Base-by-base conservation (phyloP, 2,329 filamentous ascomycete species). In the Aschersonia sp. region DNA sequence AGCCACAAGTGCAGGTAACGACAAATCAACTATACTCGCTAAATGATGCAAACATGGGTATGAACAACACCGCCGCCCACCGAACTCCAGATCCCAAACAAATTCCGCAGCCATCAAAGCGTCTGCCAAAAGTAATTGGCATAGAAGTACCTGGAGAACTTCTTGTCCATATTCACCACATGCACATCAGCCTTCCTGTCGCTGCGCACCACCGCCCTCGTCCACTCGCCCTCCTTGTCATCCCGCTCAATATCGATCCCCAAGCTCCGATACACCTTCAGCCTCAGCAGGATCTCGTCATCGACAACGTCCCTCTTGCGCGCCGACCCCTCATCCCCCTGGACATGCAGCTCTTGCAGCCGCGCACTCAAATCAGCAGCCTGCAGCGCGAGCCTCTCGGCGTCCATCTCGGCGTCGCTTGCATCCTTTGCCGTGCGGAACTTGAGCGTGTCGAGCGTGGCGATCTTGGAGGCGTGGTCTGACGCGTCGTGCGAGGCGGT, bases 71-170 rank as follows among this genome's bases (percentile, higher is more conserved):
- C n/a, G n/a, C n/a, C n/a, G n/a, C n/a, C n/a, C n/a, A n/a, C n/a
- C n/a, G n/a, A n/a, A n/a, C n/a, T n/a, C n/a, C n/a, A n/a, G n/a
- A n/a, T n/a, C n/a, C n/a, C n/a, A n/a, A n/a, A n/a, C n/a, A n/a
- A n/a, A n/a, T n/a, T n/a, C n/a, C n/a, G n/a, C n/a, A n/a, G n/a
- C n/a, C n/a, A n/a, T 56, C 51, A 94, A 63, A 96, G 72, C 31
- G 82, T 91, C 58, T 88, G 77, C 92, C 92, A 98, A 61, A 97
- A 94, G 63, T 94, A 94, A 58, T 95, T 94, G 29, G 89, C 87
- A 59, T 96, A 95, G 61, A 94, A 96, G 63, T 85, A 91, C 52
- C 82, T 77, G 50, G 86, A 91, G 63, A 95, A 89, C 68, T 92
- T 94, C 57, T 85, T 82, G 58, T 97, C 89, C 63, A 98, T 82